Conservation (phyloP, 2,329 filamentous ascomycete genomes). For the Aureobasidium sp. region DNA sequence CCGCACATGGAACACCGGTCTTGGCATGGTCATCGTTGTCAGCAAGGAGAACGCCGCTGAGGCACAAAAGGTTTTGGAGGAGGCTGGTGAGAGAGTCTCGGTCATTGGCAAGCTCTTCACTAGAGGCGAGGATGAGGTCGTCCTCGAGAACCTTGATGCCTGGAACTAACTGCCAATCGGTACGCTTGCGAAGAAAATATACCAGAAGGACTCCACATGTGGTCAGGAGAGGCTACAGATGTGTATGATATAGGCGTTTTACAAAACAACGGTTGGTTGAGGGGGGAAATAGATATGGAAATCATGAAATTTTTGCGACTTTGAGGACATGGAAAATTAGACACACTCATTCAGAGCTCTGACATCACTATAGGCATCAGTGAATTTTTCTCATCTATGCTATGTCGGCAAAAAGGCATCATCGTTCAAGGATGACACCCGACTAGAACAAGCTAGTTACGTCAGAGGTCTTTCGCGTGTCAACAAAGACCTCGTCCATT, state of each 20-base stretch:
- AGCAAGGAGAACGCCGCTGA: conserved; percentile 55
- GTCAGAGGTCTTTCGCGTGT: neutral
- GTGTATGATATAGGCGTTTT: conserved; percentile 8
- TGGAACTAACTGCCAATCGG: conserved; percentile 6
- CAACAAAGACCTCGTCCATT: neutral
- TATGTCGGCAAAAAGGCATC: neutral
- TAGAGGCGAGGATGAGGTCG: conserved; percentile 34
- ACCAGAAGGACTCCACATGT: neutral
- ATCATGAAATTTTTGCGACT: neutral
- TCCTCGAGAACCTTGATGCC: conserved; percentile 15
- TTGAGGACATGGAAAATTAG: neutral
- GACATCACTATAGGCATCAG: too few relatives aligned
- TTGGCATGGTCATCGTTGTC: conserved; percentile 90
- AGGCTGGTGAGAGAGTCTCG: conserved; percentile 69
- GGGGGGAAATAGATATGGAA: conserved; percentile 4
- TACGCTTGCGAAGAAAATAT: neutral
- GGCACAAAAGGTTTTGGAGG: conserved; percentile 54
- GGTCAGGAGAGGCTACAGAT: neutral
- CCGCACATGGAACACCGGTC: conserved; percentile 86
- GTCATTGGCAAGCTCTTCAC: conserved; percentile 64
- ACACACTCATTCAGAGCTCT: neutral
- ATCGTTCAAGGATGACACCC: neutral
- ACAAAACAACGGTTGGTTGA: conserved; percentile 7
- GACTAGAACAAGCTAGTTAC: neutral
- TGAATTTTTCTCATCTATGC: neutral